These are phyloP conservation scores for Oryza glumipatula DNA, from an alignment of 176 grass and related monocot genomes.

Conservation along the genomic window DNA sequence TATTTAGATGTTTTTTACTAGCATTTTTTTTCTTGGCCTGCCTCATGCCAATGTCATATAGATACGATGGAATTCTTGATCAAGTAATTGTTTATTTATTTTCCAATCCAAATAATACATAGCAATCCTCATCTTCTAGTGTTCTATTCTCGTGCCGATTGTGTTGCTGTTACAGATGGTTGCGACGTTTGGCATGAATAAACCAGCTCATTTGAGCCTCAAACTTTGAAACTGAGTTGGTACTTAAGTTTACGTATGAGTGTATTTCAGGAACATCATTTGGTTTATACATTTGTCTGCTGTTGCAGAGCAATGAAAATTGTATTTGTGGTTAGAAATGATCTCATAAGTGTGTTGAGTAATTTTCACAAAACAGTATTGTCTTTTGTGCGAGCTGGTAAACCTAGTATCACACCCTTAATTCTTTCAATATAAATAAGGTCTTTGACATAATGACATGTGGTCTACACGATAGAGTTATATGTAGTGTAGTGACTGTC, in stretches of 20 bases:
- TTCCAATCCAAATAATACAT: conserved; percentile 11
- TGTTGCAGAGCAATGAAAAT: not conserved
- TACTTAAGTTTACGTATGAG: not conserved
- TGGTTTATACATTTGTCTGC: not conserved
- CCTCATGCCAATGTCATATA: not conserved
- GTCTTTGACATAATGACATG: too few species aligned
- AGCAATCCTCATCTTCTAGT: not conserved
- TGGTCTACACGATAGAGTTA: too few species aligned
- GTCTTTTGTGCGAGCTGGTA: too few species aligned
- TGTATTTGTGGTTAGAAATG: not conserved
- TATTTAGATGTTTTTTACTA: conserved; percentile 40
- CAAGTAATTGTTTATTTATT: conserved; percentile 27
- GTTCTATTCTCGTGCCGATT: not conserved
- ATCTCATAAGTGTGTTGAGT: not conserved
- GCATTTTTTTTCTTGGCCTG: conserved; percentile 29
- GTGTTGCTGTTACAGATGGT: too few species aligned
- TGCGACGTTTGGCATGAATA: not conserved
- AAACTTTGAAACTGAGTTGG: not conserved
- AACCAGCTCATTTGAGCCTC: not conserved
- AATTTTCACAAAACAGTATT: not conserved
- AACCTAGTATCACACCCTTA: too few species aligned
- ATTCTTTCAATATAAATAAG: too few species aligned
- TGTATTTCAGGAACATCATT: not conserved
- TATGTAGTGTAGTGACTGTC: too few species aligned
- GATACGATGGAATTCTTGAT: conserved; percentile 20